phyloP scores from a whole-genome alignment of 345 rosid species.

The Draba incana region DNA sequence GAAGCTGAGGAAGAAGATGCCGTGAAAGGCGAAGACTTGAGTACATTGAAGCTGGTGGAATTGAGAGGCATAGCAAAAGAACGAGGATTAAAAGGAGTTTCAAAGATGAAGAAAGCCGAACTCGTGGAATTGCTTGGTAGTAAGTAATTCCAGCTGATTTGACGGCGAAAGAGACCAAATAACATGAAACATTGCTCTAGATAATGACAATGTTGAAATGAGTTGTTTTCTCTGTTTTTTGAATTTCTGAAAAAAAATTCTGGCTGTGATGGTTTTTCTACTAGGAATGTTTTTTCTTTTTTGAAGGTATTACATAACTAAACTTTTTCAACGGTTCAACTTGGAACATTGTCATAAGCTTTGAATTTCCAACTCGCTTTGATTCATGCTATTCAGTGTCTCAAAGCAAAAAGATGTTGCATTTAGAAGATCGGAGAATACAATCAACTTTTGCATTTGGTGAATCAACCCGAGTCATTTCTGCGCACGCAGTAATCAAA shows the following conservation, averaged over 20 bases:
- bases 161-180: conserved; percentile 19
- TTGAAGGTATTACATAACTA: neutral
- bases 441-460: too few species aligned
- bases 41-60: conserved; percentile 63
- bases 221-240: conserved; percentile 3
- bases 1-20: conserved; percentile 43
- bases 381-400: too few species aligned
- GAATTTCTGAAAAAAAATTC: neutral
- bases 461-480: too few species aligned
- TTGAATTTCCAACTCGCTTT: too few species aligned
- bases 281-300: neutral
- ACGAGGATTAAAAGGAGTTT: conserved; percentile 75
- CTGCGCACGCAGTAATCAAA: too few species aligned
- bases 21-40: conserved; percentile 49
- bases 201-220: conserved; percentile 9
- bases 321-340: neutral
- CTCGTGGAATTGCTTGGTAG: conserved; percentile 60
- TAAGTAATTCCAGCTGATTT: conserved; percentile 34
- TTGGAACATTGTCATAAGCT: neutral
- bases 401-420: too few species aligned
- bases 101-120: conserved; percentile 81
- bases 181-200: conserved; percentile 8
- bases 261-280: conserved; percentile 4
- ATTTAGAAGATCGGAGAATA: too few species aligned
- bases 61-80: conserved; percentile 79